Base-by-base conservation (phyloP, 148 eudicot species). In the Persicaria tinctoria region DNA sequence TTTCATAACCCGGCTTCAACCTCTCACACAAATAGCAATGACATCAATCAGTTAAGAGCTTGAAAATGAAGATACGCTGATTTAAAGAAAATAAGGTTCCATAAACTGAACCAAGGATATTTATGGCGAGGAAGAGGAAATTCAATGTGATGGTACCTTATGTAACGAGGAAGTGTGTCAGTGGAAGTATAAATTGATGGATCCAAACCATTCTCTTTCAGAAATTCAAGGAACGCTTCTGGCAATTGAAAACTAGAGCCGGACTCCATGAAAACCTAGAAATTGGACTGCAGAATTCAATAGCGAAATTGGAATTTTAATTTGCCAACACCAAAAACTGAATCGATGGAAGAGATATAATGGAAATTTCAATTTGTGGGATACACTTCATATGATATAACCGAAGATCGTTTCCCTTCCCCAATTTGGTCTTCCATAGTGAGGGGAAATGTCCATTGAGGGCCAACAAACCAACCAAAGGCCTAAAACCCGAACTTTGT, bases 1-100 rank as follows among this genome's bases (percentile, higher is more conserved):
- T 75, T 77, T 91, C 91, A 74, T 70, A 82, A 1, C 93, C 92
- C 17, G 96, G 98, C 78, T 94, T 94, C 78, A 92, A 80, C 86
- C 98, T 93, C 73, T 48, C 68, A 70, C 66, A 51, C 64, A 63
- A 68, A 38, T 45, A 74, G 32, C 12, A 70, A 75, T 49, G 16
- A 41, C 70, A 41, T 41, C 70, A 64, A 64, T 38, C 47, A 64
- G 32, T 64, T 64, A 13, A 64, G 70, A 64, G 18, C 47, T 5
- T 3, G 17, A 9, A 48, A 63, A 4, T 10, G n/a, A 9, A 63
- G 13, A 17, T 70, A 70, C 1, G 41, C 3, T 7, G 5, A 70
- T 2, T 8, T 8, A 18, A n/a, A 8, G 9, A 11, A 68, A 53
- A 17, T 68, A 13, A 20, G 48, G 71, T 41, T 68, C 46, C 46